Evolutionary conservation across 1,284 basidiomycete genomes (phyloP), one percentile per base, ranked within the genome.

Genomic region (Ceratorhiza oryzae-sativae): DNA sequence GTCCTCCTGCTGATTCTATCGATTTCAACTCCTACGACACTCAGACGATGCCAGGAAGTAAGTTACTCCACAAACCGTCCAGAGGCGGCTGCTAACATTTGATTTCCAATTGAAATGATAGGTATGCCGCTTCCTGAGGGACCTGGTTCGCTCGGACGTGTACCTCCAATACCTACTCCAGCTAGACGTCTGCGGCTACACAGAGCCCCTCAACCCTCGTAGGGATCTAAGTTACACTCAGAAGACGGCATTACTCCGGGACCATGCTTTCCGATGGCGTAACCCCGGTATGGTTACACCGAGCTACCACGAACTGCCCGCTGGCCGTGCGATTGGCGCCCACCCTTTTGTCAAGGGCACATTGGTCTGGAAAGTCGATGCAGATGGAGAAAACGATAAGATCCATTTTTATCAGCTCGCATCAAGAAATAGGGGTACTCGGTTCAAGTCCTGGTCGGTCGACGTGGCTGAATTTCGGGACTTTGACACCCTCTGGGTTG

Each of bases 141-240:
- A 25, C 8, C 23, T 61, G 39, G 34, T 61, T 20, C 12, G n/a
- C n/a, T n/a, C 23, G 12, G 20, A 48, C 12, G 27, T 23, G 20
- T 65, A 53, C 20, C 46, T 65, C 12, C 45, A 48, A 23, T 65
- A 65, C 32, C 32, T 53, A 9, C 49, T 65, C 48, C 48, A 65
- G 34, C 62, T 65, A 27, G 62, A 55, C 30, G 25, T 27, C 9
- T 51, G 20, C 34, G 62, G 62, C 12, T 65, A 65, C 23, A 25
- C 32, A 34, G 30, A 30, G 8, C 62, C 62, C 3, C 32, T 39
- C 23, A 25, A 34, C 20, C 30, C 25, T 25, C 62, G 62, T 39
- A 51, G 48, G 3, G 62, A 53, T 13, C 23, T 53, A 23, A 55
- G 48, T 25, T 65, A 65, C 23, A 23, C 15, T 4, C 48, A 65